These are phyloP conservation scores for Coccinonectria pachysandricola DNA, from an alignment of 2,329 filamentous ascomycete species.

Conservation along the genomic window DNA sequence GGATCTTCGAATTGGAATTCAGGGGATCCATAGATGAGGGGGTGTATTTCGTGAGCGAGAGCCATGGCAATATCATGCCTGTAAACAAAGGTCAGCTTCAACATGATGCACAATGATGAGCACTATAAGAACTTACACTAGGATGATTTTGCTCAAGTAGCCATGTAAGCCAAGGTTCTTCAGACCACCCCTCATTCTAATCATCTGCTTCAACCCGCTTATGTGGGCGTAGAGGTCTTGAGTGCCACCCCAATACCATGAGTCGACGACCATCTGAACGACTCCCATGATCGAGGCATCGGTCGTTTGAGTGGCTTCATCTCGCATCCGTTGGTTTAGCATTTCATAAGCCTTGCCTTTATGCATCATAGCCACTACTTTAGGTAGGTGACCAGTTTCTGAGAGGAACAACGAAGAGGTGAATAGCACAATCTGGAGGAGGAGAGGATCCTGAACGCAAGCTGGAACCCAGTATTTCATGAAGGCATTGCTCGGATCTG, in stretches of 20 bases:
- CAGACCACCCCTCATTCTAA: constrained; percentile 36
- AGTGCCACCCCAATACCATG: constrained; percentile 44
- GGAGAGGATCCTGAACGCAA: constrained; percentile 38
- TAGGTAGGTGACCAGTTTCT: constrained; percentile 37
- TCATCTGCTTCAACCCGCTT: constrained; percentile 36
- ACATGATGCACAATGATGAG: no score
- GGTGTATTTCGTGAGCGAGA: constrained; percentile 34
- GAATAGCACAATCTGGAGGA: constrained; percentile 38
- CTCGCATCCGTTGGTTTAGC: constrained; percentile 36
- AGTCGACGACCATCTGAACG: constrained; percentile 37
- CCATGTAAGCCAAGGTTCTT: constrained; percentile 35
- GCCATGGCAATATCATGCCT: constrained; percentile 39
- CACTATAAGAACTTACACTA: constrained; percentile 35
- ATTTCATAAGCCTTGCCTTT: constrained; percentile 33
- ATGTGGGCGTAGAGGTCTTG: constrained; percentile 36
- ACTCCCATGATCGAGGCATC: constrained; percentile 38
- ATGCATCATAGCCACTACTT: constrained; percentile 30
- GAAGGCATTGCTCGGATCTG: constrained; percentile 32
- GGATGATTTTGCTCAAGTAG: constrained; percentile 36
- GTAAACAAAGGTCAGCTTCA: no score
- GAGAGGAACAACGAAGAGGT: constrained; percentile 41
- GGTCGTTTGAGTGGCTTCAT: constrained; percentile 25
- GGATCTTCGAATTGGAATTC: constrained; percentile 33
- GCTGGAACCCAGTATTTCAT: constrained; percentile 38
- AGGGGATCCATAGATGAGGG: constrained; percentile 29